Evolutionary conservation across 1,284 basidiomycete species (phyloP).

Genomic region (Cutaneotrichosporon arboriforme): DNA sequence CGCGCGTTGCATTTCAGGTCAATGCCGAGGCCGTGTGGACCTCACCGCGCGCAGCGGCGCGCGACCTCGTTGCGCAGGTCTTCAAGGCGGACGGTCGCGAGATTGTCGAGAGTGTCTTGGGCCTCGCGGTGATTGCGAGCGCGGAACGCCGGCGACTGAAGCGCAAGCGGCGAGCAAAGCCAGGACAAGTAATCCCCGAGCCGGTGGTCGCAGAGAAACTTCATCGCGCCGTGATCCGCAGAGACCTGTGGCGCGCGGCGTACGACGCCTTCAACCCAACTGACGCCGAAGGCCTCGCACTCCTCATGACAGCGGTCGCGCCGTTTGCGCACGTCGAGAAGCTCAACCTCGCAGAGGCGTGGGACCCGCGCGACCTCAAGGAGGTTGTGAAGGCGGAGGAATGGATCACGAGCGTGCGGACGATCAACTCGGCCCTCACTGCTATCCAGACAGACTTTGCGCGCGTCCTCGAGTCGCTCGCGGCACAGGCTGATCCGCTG

Average conservation of each 20-base stretch:
- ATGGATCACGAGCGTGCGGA: constrained; percentile 36
- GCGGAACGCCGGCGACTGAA: constrained; percentile 25
- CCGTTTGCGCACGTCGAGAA: constrained; percentile 62
- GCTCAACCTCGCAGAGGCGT: constrained; percentile 48
- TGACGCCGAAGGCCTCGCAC: constrained; percentile 58
- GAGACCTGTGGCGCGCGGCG: constrained; percentile 62
- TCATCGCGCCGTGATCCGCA: constrained; percentile 47
- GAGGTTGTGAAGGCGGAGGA: constrained; percentile 36
- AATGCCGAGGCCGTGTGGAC: constrained; percentile 14
- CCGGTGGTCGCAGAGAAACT: constrained; percentile 25
- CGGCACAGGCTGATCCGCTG: constrained; percentile 53
- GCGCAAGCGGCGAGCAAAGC: constrained; percentile 9
- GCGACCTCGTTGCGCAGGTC: constrained; percentile 41
- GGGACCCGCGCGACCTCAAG: constrained; percentile 36
- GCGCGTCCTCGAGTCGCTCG: constrained; percentile 58
- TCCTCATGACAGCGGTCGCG: constrained; percentile 57
- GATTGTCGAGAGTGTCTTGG: constrained; percentile 32
- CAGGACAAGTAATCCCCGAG: constrained; percentile 4
- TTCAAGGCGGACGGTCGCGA: constrained; percentile 43
- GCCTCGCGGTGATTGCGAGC: constrained; percentile 27
- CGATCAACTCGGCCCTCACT: constrained; percentile 58
- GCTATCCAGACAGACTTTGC: constrained; percentile 60
- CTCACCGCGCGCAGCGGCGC: constrained; percentile 37
- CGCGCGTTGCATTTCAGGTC: constrained; percentile 57
- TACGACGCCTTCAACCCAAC: constrained; percentile 58